phyloP scores from a whole-genome alignment of 2,329 filamentous ascomycete genomes.

The Scorias spongiosa region DNA sequence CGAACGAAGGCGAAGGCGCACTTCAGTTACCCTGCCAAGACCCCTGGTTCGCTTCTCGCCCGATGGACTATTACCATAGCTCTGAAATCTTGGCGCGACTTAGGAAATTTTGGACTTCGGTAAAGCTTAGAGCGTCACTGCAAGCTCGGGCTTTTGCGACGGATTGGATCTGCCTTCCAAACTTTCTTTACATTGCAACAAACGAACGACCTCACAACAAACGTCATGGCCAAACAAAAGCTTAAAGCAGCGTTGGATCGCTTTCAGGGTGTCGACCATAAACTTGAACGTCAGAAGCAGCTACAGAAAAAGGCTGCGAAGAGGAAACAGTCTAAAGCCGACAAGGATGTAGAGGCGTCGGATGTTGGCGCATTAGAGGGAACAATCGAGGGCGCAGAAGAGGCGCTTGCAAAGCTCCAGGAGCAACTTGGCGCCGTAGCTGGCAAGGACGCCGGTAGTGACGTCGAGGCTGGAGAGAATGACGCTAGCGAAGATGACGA shows the following conservation, averaged over 20 bases:
- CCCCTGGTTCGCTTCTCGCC: too few relatives aligned
- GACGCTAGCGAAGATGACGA: slow-evolving; percentile 14
- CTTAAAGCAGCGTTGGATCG: slow-evolving; percentile 43
- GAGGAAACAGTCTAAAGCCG: slow-evolving; percentile 23
- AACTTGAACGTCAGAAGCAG: slow-evolving; percentile 47
- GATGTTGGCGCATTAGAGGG: slow-evolving; percentile 15
- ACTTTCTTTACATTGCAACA: neutral
- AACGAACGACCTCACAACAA: neutral
- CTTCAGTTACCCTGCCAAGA: too few relatives aligned
- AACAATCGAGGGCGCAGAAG: slow-evolving; percentile 11
- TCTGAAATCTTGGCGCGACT: neutral
- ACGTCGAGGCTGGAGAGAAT: slow-evolving; percentile 17
- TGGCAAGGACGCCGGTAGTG: slow-evolving; percentile 18
- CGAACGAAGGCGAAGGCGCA: too few relatives aligned
- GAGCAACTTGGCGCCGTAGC: slow-evolving; percentile 15
- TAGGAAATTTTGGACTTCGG: neutral
- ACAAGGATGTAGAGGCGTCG: slow-evolving; percentile 9
- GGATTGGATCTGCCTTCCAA: neutral
- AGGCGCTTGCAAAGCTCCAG: slow-evolving; percentile 3
- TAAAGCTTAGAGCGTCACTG: neutral
- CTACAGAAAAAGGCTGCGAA: slow-evolving; percentile 41
- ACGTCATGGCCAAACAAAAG: slow-evolving; percentile 39
- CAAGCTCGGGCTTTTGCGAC: too few relatives aligned
- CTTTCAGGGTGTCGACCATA: slow-evolving; percentile 49
- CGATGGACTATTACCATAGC: too few relatives aligned